phyloP scores from a whole-genome alignment of 805 yeast genomes.

The Kuraishia capsulata region DNA sequence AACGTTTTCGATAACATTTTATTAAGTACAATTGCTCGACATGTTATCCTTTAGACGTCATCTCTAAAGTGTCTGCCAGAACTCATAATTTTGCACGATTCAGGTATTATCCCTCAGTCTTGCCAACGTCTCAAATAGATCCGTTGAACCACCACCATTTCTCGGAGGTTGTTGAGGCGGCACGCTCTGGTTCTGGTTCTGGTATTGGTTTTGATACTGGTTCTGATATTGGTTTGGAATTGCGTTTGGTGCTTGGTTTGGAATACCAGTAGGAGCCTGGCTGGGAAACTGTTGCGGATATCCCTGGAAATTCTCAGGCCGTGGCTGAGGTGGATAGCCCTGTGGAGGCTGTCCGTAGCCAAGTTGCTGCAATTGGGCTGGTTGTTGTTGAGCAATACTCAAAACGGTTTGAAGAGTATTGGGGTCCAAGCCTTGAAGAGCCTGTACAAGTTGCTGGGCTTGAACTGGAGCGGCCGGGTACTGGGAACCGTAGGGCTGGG shows the following conservation, averaged over 20 bases:
- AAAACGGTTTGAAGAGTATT: constrained; percentile 16
- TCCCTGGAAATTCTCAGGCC: background rate
- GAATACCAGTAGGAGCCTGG: constrained; percentile 7
- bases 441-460: constrained; percentile 12
- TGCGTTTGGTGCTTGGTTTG: too few species aligned
- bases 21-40: too few species aligned
- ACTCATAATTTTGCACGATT: background rate
- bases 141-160: constrained; percentile 15
- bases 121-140: constrained; percentile 26
- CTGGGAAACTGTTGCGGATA: background rate
- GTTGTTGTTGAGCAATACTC: background rate
- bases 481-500: background rate
- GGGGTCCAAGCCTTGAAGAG: constrained; percentile 20
- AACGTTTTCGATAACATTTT: too few species aligned
- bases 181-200: constrained; percentile 6
- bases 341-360: constrained; percentile 11
- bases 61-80: too few species aligned
- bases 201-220: constrained; percentile 11
- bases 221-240: constrained; percentile 17
- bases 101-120: constrained; percentile 26
- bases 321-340: constrained; percentile 7
- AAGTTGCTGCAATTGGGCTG: background rate
- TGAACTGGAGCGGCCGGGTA: constrained; percentile 1
- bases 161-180: constrained; percentile 8
- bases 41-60: too few species aligned